Conservation (phyloP, 2,329 filamentous ascomycete genomes). For the Chrysoporthe puriensis region DNA sequence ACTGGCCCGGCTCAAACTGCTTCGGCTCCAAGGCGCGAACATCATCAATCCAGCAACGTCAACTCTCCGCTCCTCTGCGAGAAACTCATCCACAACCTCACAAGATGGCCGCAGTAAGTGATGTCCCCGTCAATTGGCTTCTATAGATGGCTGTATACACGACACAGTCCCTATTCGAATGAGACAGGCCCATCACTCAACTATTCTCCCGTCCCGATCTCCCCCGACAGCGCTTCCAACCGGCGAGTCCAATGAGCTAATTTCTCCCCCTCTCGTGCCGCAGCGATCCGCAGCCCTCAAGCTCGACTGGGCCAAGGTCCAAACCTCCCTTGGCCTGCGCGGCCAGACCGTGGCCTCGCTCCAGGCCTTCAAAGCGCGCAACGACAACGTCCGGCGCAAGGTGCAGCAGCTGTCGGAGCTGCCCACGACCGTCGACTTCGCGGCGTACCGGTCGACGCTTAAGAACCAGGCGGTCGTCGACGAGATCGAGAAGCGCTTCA, state of each 20-base stretch:
- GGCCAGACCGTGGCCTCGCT: conserved; percentile 92
- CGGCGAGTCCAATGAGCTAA: conserved; percentile 52
- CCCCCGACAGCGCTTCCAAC: conserved; percentile 5
- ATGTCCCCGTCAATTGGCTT: conserved; percentile 33
- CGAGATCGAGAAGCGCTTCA: conserved; percentile 97
- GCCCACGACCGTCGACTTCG: conserved; percentile 87
- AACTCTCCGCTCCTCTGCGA: conserved; percentile 47
- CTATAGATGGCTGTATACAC: background rate
- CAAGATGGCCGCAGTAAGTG: conserved; percentile 69
- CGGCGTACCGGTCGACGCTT: conserved; percentile 85
- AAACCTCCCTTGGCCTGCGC: conserved; percentile 91
- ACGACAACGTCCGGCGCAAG: conserved; percentile 97
- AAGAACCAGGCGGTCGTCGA: conserved; percentile 96
- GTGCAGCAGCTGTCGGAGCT: conserved; percentile 82
- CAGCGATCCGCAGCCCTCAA: conserved; percentile 98
- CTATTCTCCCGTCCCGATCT: conserved; percentile 6
- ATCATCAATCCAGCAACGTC: conserved; percentile 17
- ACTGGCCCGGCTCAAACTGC: conserved; percentile 17
- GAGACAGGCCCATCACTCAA: background rate
- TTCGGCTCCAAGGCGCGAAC: conserved; percentile 17
- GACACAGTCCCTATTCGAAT: background rate
- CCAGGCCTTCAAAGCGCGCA: conserved; percentile 98
- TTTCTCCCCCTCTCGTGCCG: conserved; percentile 45
- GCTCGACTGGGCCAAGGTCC: conserved; percentile 98
- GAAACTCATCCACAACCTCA: conserved; percentile 38